A percentile compares a stretch with the other conserved stretches of the same genome.
These are phyloP conservation scores for Acarospora socialis DNA, from an alignment of 2,329 filamentous ascomycete genomes.

Conservation along the genomic window DNA sequence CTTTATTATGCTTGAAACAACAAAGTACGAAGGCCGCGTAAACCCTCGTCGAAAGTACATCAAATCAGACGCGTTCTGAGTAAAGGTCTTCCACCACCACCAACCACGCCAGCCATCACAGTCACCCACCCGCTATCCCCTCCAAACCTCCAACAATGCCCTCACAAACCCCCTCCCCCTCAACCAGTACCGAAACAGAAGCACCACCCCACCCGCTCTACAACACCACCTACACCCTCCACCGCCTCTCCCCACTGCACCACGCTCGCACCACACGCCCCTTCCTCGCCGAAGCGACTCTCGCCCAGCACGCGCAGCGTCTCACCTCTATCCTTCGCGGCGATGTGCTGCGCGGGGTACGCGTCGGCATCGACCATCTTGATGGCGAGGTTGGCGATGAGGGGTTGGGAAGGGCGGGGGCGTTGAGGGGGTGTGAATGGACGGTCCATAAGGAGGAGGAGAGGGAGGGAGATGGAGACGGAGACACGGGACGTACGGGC, in stretches of 20 bases:
- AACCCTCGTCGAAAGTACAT: too few relatives aligned
- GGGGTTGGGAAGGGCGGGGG: slow-evolving; percentile 30
- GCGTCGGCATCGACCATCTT: slow-evolving; percentile 20
- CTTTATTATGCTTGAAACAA: too few relatives aligned
- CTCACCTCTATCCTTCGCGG: slow-evolving; percentile 36
- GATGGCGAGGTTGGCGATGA: slow-evolving; percentile 22
- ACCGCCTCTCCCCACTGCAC: slow-evolving; percentile 40
- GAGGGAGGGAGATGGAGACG: slow-evolving; percentile 23
- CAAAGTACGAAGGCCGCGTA: too few relatives aligned
- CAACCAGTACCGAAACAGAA: too few relatives aligned
- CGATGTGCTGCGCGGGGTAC: slow-evolving; percentile 32
- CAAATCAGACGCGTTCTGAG: too few relatives aligned
- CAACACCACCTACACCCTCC: slow-evolving; percentile 39
- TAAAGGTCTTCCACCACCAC: too few relatives aligned
- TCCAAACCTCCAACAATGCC: too few relatives aligned
- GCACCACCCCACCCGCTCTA: slow-evolving; percentile 29
- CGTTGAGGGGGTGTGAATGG: slow-evolving; percentile 35
- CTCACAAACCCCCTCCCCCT: too few relatives aligned
- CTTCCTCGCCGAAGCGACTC: slow-evolving; percentile 22
- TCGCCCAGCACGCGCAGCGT: slow-evolving; percentile 33
- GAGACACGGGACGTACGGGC: slow-evolving; percentile 21
- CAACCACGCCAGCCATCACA: too few relatives aligned
- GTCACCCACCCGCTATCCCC: too few relatives aligned
- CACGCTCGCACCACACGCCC: slow-evolving; percentile 28
- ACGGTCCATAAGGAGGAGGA: slow-evolving; percentile 25